Percentiles rank a stretch among this genome's conserved stretches.
phyloP scores from a whole-genome alignment of 2,329 filamentous ascomycete genomes.

The Arthrobotrys sinensis region DNA sequence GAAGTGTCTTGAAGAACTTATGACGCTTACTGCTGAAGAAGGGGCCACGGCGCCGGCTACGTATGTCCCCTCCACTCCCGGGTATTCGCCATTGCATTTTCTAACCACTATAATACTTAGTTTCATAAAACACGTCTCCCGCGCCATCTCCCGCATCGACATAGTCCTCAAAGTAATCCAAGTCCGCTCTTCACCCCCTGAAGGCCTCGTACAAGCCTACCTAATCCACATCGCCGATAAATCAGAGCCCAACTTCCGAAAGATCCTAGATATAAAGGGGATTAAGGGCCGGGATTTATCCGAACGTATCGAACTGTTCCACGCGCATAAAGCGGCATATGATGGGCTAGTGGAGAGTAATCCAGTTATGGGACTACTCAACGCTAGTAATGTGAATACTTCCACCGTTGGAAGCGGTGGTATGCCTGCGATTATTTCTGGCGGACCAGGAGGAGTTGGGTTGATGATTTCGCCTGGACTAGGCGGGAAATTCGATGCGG shows the following conservation, averaged over 20 bases:
- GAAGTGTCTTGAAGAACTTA: slow-evolving; percentile 80
- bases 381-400: slow-evolving; percentile 8
- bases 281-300: slow-evolving; percentile 86
- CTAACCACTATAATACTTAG: slow-evolving; percentile 64
- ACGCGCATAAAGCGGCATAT: slow-evolving; percentile 80
- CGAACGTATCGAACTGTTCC: slow-evolving; percentile 87
- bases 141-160: slow-evolving; percentile 87
- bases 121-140: slow-evolving; percentile 88
- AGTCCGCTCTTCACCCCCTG: slow-evolving; percentile 89
- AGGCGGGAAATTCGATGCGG: slow-evolving; percentile 52
- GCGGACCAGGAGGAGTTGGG: slow-evolving; percentile 1
- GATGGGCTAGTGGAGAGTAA: slow-evolving; percentile 62
- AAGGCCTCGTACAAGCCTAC: slow-evolving; percentile 96
- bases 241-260: slow-evolving; percentile 94
- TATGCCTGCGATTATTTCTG: slow-evolving; percentile 26
- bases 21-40: slow-evolving; percentile 74
- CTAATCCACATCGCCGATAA: slow-evolving; percentile 96
- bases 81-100: not conserved
- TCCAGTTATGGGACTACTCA: slow-evolving; percentile 61
- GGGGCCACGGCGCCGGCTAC: slow-evolving; percentile 73
- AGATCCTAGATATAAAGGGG: slow-evolving; percentile 95
- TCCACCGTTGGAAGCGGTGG: not conserved
- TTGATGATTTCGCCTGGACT: slow-evolving; percentile 45
- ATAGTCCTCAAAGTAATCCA: slow-evolving; percentile 96
- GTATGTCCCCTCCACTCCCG: slow-evolving; percentile 64